These are phyloP conservation scores for Saturnispora besseyi DNA, from an alignment of 805 yeast genomes.

Conservation along the genomic window DNA sequence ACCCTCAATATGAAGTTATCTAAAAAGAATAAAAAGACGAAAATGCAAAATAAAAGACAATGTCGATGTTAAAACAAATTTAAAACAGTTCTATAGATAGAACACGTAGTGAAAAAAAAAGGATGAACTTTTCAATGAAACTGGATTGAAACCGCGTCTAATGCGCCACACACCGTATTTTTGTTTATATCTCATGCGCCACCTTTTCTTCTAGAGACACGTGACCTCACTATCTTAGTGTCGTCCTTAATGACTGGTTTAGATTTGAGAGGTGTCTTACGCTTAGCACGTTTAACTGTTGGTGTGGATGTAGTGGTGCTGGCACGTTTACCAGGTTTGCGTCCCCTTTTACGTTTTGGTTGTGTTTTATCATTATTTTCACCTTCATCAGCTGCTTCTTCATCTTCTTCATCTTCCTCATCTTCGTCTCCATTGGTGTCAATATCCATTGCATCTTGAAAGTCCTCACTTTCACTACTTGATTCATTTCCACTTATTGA, in stretches of 20 bases:
- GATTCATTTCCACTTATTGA: slow-evolving; percentile 1
- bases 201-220: neutral
- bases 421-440: neutral
- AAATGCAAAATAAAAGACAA: neutral
- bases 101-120: neutral
- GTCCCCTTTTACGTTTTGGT: neutral
- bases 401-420: neutral
- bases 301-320: neutral
- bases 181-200: neutral
- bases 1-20: neutral
- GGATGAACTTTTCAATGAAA: neutral
- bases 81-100: neutral
- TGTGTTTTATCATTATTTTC: neutral
- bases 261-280: neutral
- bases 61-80: neutral
- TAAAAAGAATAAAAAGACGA: neutral
- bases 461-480: slow-evolving; percentile 2
- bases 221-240: neutral
- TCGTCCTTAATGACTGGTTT: neutral
- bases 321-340: neutral
- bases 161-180: neutral
- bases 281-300: neutral
- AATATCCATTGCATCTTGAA: neutral
- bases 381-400: neutral
- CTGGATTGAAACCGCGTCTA: neutral